These are phyloP conservation scores for Quercus robur DNA, from an alignment of 306 rosid genomes.

Conservation along the genomic window DNA sequence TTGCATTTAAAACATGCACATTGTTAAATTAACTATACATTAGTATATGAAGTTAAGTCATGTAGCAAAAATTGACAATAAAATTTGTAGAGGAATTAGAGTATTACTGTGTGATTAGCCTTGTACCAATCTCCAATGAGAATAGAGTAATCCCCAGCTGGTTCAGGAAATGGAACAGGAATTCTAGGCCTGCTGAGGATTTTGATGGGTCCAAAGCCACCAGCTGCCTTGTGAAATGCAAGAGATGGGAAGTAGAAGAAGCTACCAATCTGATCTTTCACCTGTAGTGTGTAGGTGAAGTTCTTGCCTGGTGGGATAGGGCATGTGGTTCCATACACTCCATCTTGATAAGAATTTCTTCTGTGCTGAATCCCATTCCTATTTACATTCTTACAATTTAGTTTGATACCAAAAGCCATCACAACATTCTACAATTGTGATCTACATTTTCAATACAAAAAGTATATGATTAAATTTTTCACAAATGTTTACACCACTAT, in stretches of 20 bases:
- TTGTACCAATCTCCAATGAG: conserved; percentile 95
- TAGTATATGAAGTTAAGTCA: too few species aligned
- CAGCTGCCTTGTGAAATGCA: conserved; percentile 83
- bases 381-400: neutral
- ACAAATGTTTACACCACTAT: too few species aligned
- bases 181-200: conserved; percentile 82
- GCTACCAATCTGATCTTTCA: conserved; percentile 89
- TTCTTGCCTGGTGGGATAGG: conserved; percentile 91
- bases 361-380: conserved; percentile 94
- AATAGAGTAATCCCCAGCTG: conserved; percentile 60
- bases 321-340: conserved; percentile 84
- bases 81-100: neutral
- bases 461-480: too few species aligned
- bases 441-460: neutral
- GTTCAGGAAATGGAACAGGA: conserved; percentile 92
- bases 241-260: conserved; percentile 90
- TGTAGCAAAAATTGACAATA: too few species aligned
- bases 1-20: too few species aligned
- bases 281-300: conserved; percentile 81
- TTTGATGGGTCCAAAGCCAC: conserved; percentile 77
- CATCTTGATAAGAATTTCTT: conserved; percentile 81
- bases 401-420: neutral
- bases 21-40: too few species aligned
- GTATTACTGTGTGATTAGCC: conserved; percentile 53
- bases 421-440: neutral